phyloP scores from a whole-genome alignment of 1,139 yeast genomes.

The Magnusiomyces clavatus region DNA sequence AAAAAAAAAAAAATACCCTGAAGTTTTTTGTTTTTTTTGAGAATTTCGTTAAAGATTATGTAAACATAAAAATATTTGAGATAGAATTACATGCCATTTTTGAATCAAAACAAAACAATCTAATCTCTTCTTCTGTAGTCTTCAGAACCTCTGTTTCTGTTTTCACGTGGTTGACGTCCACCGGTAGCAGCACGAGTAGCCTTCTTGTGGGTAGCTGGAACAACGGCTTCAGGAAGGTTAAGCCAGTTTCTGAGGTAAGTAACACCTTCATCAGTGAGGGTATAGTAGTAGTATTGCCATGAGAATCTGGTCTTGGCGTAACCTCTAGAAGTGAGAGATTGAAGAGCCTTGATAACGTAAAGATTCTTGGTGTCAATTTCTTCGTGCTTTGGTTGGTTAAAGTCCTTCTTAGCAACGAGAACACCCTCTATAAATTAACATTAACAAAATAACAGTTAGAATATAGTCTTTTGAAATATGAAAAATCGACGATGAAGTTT shows the following conservation, averaged over 20 bases:
- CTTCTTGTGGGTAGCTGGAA: constrained; percentile 98
- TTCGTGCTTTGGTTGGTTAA: constrained; percentile 95
- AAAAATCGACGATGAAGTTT: neutral
- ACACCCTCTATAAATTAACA: constrained; percentile 73
- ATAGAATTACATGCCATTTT: too few relatives aligned
- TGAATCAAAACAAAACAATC: too few relatives aligned
- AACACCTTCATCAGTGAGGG: constrained; percentile 99
- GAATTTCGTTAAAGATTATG: too few relatives aligned
- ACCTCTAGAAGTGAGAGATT: constrained; percentile 98
- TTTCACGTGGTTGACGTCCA: constrained; percentile 29
- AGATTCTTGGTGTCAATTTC: constrained; percentile 97
- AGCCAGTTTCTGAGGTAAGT: constrained; percentile 97
- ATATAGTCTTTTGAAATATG: neutral
- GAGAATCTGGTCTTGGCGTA: constrained; percentile 99
- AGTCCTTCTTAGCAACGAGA: constrained; percentile 98
- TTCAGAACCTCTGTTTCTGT: constrained; percentile 31
- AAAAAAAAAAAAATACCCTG: too few relatives aligned
- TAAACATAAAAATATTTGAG: too few relatives aligned
- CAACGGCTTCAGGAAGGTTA: constrained; percentile 97
- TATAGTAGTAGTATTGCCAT: constrained; percentile 99
- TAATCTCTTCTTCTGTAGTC: constrained; percentile 38
- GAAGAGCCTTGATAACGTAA: constrained; percentile 98
- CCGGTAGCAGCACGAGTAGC: constrained; percentile 78
- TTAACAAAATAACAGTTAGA: constrained; percentile 3
- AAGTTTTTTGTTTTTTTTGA: too few relatives aligned